phyloP scores from a whole-genome alignment of 2,329 filamentous ascomycete species.

The Emmonsiellopsis sp. region DNA sequence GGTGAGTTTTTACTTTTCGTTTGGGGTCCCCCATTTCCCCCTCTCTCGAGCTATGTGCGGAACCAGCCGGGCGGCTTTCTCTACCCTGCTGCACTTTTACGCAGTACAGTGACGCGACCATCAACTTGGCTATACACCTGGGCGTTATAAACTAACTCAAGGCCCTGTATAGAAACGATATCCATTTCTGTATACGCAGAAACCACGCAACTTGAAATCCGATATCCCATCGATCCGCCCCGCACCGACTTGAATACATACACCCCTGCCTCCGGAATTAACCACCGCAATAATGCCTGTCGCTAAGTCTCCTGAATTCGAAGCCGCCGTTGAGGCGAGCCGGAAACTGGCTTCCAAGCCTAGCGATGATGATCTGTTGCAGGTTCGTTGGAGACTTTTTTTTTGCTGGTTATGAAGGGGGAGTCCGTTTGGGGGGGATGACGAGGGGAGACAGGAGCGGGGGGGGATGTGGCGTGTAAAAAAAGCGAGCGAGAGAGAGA shows the following conservation, averaged over 20 bases:
- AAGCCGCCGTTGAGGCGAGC: constrained; percentile 24
- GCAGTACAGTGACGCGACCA: too few relatives aligned
- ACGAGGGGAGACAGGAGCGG: background rate
- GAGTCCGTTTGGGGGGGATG: background rate
- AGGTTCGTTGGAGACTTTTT: constrained; percentile 13
- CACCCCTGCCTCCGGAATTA: background rate
- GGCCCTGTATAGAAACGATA: too few relatives aligned
- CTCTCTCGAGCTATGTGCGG: too few relatives aligned
- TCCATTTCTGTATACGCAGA: too few relatives aligned
- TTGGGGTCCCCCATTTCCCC: too few relatives aligned
- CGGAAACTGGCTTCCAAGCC: constrained; percentile 27
- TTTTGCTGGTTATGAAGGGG: constrained; percentile 14
- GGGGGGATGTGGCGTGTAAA: too few relatives aligned
- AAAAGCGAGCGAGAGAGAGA: constrained; percentile 8
- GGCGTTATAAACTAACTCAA: too few relatives aligned
- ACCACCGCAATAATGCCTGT: constrained; percentile 5
- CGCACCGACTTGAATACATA: background rate
- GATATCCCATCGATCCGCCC: too few relatives aligned
- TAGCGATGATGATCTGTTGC: constrained; percentile 25
- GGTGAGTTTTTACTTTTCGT: background rate
- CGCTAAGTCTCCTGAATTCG: constrained; percentile 20
- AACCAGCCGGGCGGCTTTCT: too few relatives aligned
- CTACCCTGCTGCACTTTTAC: too few relatives aligned
- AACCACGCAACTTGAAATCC: too few relatives aligned
- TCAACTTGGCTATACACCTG: too few relatives aligned